Percentiles rank a stretch among this genome's conserved stretches.
Conservation (phyloP, 2,329 filamentous ascomycete species). For the Fusarium redolens region DNA sequence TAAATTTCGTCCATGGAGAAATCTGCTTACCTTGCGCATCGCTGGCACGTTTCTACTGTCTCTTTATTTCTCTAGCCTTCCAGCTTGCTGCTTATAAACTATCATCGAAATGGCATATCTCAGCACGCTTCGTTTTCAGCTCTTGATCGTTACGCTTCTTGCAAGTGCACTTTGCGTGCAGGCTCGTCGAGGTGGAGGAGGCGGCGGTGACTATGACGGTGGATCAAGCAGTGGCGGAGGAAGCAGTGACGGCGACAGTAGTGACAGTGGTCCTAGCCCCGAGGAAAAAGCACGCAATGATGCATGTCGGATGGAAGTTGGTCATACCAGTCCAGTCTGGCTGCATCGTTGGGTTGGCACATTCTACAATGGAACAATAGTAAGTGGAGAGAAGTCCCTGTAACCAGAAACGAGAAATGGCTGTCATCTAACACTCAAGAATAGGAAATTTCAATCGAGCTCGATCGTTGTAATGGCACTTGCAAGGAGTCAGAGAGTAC, state of each 20-base stretch:
- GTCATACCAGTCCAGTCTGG: background rate
- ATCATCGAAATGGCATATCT: background rate
- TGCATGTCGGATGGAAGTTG: background rate
- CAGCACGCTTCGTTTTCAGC: background rate
- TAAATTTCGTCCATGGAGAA: background rate
- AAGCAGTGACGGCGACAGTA: background rate
- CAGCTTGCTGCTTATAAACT: background rate
- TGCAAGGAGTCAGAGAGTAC: background rate
- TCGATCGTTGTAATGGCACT: background rate
- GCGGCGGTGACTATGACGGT: background rate
- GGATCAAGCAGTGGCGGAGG: background rate
- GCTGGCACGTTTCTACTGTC: background rate
- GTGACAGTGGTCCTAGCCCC: background rate
- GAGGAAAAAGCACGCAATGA: background rate
- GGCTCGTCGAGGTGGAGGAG: background rate
- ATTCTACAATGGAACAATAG: background rate
- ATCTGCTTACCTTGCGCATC: background rate
- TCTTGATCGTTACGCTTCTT: background rate
- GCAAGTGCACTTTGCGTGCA: background rate
- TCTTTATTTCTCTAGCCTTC: background rate
- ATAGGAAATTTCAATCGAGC: background rate
- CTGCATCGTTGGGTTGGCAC: background rate
- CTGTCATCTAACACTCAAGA: background rate
- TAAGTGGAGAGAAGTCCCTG: background rate
- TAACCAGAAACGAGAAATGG: background rate